Conservation (phyloP, 805 yeast species). For the Yamadazyma takamatsuzukensis region DNA sequence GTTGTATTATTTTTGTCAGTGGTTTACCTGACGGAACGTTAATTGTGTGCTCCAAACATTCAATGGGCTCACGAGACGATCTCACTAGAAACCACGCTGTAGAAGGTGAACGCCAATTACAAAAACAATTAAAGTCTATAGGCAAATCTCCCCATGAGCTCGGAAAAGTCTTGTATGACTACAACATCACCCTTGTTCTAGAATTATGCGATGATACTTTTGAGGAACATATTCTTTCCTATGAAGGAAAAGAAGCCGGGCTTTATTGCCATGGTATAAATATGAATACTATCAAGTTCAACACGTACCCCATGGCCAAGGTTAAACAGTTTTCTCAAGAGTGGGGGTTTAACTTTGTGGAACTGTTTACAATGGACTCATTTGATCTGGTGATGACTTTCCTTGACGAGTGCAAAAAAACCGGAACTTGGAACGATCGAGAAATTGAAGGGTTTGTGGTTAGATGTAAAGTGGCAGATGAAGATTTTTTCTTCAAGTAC, state of each 20-base stretch:
- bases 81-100: slow-evolving; percentile 64
- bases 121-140: slow-evolving; percentile 43
- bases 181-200: slow-evolving; percentile 78
- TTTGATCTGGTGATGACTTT: slow-evolving; percentile 45
- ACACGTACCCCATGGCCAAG: slow-evolving; percentile 57
- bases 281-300: slow-evolving; percentile 57
- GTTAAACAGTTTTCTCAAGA: slow-evolving; percentile 58
- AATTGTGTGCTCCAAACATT: slow-evolving; percentile 87
- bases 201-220: slow-evolving; percentile 90
- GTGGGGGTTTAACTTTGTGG: slow-evolving; percentile 71
- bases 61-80: slow-evolving; percentile 67
- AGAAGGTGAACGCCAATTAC: slow-evolving; percentile 61
- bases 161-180: slow-evolving; percentile 48
- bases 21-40: slow-evolving; percentile 74
- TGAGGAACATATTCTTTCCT: slow-evolving; percentile 89
- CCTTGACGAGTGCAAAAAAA: slow-evolving; percentile 52
- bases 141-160: slow-evolving; percentile 46
- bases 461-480: slow-evolving; percentile 45
- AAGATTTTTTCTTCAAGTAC: slow-evolving; percentile 73
- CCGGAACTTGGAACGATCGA: slow-evolving; percentile 66
- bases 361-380: slow-evolving; percentile 38
- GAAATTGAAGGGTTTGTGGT: slow-evolving; percentile 95
- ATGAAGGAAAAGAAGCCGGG: slow-evolving; percentile 65
- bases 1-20: slow-evolving; percentile 82
- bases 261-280: slow-evolving; percentile 89